Base-by-base conservation (phyloP, 768 basidiomycete species). In the Hemileccinum impolitum region DNA sequence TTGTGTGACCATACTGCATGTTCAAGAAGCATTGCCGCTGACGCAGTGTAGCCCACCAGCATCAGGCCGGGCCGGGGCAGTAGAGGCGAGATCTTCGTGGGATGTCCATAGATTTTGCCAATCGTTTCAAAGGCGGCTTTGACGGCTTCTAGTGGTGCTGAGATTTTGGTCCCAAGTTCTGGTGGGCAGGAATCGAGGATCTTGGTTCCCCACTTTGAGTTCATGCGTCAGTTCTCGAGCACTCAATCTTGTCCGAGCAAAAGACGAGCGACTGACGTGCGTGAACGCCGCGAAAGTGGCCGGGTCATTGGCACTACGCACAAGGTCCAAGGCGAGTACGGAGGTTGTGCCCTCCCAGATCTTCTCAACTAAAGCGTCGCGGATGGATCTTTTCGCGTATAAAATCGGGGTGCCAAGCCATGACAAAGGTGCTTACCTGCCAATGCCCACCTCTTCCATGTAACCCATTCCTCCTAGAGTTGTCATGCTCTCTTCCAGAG, bases 261-360 rank as follows among this genome's bases (percentile, higher is more conserved):
- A 38, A 41, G 36, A 23, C 1, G 14, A 38, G n/a, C n/a, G n/a
- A 71, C 75, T 45, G 56, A 87, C 85, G 12, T 72, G 64, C 8
- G 70, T 57, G 54, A 83, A 87, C 0, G 80, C 69, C 13, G 63
- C 56, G 47, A 84, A 53, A 1, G 72, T 71, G 1, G 53, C 51
- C 14, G 71, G 71, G 52, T 80, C 76, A 38, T 69, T 66, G 18
- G 77, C 72, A 4, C 80, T 80, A 40, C 86, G 71, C 9, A 79
- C 68, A 34, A 89, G 69, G 61, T 91, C 87, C 43, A 89, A 65
- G 1, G 85, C 74, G 5, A 90, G 75, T 3, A 90, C 84, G 0
- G 78, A 79, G 13, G 76, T 73, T 0, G 87, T 87, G 0, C 86
- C 87, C 66, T 90, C 89, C 87, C 88, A 90, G 36, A 91, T 88